Evolutionary conservation across 2,329 filamentous ascomycete genomes (phyloP).

Genomic region (Dendrostoma leiphaemia): DNA sequence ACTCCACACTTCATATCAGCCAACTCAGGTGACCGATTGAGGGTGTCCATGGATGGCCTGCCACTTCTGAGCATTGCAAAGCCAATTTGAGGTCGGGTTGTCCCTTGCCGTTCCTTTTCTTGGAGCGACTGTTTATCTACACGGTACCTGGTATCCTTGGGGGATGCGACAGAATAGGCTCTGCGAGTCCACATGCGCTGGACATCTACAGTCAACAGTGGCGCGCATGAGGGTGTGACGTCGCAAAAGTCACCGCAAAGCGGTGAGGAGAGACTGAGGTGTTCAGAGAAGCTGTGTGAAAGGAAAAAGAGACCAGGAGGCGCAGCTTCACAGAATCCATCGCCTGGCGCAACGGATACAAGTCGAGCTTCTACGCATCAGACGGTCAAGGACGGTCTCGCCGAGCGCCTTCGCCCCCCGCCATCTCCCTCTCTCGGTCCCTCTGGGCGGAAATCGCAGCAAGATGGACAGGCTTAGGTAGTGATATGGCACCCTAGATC

Average conservation of each 20-base stretch:
- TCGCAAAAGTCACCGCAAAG: background rate
- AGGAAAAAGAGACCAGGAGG: too few relatives aligned
- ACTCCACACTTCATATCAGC: constrained; percentile 16
- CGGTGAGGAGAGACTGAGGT: background rate
- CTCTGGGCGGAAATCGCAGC: too few relatives aligned
- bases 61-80: background rate
- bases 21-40: constrained; percentile 14
- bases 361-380: too few relatives aligned
- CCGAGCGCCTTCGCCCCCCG: too few relatives aligned
- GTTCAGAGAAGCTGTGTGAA: background rate
- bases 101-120: background rate
- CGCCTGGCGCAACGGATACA: too few relatives aligned
- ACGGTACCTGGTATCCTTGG: too few relatives aligned
- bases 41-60: constrained; percentile 6
- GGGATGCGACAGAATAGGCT: constrained; percentile 7
- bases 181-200: background rate
- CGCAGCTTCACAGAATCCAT: too few relatives aligned
- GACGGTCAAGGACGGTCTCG: too few relatives aligned
- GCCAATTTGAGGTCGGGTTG: constrained; percentile 1
- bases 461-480: background rate
- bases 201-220: too few relatives aligned
- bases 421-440: too few relatives aligned
- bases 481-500: background rate
- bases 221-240: constrained; percentile 4
- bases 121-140: background rate